A percentile compares a stretch with the other conserved stretches of the same genome.
Conservation (phyloP, 2,329 filamentous ascomycete species). For the Cercospora sojina region DNA sequence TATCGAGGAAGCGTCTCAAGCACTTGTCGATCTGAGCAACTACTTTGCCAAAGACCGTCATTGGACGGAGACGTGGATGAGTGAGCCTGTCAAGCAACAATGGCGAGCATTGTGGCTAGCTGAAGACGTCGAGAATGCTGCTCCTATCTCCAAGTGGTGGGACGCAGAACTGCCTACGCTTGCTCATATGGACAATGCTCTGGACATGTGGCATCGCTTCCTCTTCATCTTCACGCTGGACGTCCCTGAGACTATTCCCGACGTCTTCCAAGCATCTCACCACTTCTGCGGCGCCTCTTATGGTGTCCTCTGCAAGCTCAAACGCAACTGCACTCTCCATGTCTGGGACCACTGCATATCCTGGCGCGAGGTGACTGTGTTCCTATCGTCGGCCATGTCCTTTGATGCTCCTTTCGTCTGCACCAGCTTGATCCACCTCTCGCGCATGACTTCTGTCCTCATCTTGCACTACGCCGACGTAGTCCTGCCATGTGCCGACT, state of each 20-base stretch:
- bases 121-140: conserved; percentile 45
- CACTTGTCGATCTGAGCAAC: conserved; percentile 45
- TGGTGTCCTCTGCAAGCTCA: conserved; percentile 15
- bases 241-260: conserved; percentile 10
- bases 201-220: conserved; percentile 50
- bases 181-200: conserved; percentile 47
- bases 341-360: conserved; percentile 17
- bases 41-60: conserved; percentile 47
- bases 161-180: conserved; percentile 48
- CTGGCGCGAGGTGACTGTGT: conserved; percentile 15
- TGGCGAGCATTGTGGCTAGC: conserved; percentile 50
- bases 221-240: conserved; percentile 14
- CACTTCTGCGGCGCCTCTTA: conserved; percentile 15
- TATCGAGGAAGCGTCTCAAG: conserved; percentile 44
- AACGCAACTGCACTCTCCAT: conserved; percentile 7
- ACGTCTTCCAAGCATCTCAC: conserved; percentile 17
- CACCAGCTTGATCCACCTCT: conserved; percentile 26
- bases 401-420: conserved; percentile 25
- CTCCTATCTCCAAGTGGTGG: conserved; percentile 47
- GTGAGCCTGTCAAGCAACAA: conserved; percentile 47
- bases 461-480: conserved; percentile 52
- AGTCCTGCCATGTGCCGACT: conserved; percentile 49
- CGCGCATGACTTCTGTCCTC: conserved; percentile 27
- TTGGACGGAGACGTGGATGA: conserved; percentile 51
- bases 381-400: conserved; percentile 15